Evolutionary conservation across 2,329 filamentous ascomycete species (phyloP), one percentile per base, ranked within the genome.

Genomic region (Sclerotinia spermophila): DNA sequence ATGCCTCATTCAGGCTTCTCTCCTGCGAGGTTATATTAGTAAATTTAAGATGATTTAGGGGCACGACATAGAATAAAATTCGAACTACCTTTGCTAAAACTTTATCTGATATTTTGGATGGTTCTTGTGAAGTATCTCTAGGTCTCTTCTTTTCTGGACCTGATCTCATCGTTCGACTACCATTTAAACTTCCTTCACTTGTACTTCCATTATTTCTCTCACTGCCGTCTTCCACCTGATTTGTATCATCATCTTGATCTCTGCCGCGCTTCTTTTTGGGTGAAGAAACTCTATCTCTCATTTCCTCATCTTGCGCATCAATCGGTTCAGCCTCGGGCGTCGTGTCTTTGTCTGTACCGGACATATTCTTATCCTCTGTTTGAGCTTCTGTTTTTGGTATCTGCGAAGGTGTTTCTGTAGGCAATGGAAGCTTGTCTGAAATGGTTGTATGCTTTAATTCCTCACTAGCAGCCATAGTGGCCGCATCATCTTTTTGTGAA

Each of bases 131-230:
- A 45, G 76, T 77, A 70, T 90, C 88, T 68, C 88, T 84, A 71
- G 85, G 83, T 64, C 88, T 84, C 80, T 90, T 90, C 82, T 90
- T 90, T 80, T 90, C 87, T 27, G 88, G 88, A 76, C 89, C 88
- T 59, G 84, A 83, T 74, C 86, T 82, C 77, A 73, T 75, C 35
- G 75, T 78, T 53, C 78, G 74, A 68, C 69, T 75, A 0, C 77
- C 77, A 71, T 78, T 78, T 44, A 72, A 51, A 72, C 77, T 79
- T 73, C 84, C 84, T 73, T 82, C 84, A 40, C 81, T 79, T 45
- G 80, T 78, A 70, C 80, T 78, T 60, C 79, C 80, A 69, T 79
- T 78, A 69, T 80, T 80, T 30, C 76, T 74, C 48, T 81, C 79
- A 51, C 81, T 79, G 7, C 79, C 70, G 6, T 74, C 74, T 3